phyloP scores from a whole-genome alignment of 169 alveolate genomes.

The Eimeria mitis region DNA sequence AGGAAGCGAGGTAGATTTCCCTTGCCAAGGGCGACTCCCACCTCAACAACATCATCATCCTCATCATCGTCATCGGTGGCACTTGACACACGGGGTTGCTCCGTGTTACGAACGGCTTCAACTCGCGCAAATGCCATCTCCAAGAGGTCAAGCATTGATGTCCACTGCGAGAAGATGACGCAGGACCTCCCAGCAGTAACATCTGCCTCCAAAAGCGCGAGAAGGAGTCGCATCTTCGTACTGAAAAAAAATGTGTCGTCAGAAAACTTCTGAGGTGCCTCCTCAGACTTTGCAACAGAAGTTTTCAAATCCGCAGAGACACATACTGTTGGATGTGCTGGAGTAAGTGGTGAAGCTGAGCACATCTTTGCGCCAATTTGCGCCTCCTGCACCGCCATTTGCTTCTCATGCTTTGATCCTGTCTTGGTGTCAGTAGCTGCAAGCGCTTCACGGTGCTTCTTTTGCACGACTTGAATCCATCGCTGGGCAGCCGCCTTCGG shows the following conservation, averaged over 20 bases:
- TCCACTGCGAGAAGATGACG: conserved; percentile 90
- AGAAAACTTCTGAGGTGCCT: background rate
- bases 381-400: background rate
- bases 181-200: conserved; percentile 71
- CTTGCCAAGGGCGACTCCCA: background rate
- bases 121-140: conserved; percentile 84
- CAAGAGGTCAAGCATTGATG: conserved; percentile 88
- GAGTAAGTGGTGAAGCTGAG: background rate
- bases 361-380: background rate
- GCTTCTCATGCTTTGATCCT: background rate
- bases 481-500: conserved; percentile 15
- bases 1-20: background rate
- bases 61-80: background rate
- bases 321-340: background rate
- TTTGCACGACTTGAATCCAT: conserved; percentile 33
- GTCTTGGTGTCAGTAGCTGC: conserved; percentile 14
- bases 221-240: conserved; percentile 67
- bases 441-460: conserved; percentile 35
- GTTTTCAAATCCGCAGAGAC: background rate
- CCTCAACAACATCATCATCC: conserved; percentile 19
- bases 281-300: background rate
- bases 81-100: background rate
- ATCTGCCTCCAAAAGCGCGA: conserved; percentile 76
- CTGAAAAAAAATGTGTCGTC: conserved; percentile 75
- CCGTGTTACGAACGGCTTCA: conserved; percentile 35